Conservation (phyloP, 805 yeast species). For the Saturnispora saitoi region DNA sequence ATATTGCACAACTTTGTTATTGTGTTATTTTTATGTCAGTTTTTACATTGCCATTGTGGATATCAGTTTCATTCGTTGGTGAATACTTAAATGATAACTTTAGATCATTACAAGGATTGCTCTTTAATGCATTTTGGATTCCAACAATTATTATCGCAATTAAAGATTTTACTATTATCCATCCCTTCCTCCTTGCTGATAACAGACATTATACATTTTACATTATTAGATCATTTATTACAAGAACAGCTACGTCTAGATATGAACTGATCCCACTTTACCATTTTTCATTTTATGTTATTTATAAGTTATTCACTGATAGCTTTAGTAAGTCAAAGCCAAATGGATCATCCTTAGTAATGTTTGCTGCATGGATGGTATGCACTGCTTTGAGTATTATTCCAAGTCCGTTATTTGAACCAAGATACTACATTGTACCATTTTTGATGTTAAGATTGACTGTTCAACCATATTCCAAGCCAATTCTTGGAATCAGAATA, state of each 20-base stretch:
- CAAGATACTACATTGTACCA: constrained; percentile 85
- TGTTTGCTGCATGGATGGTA: constrained; percentile 42
- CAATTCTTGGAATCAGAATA: constrained; percentile 17
- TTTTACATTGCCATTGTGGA: constrained; percentile 74
- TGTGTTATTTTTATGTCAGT: constrained; percentile 53
- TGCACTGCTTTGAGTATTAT: constrained; percentile 56
- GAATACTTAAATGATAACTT: constrained; percentile 32
- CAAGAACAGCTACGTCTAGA: constrained; percentile 38
- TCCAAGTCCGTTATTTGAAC: constrained; percentile 91
- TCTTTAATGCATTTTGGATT: constrained; percentile 19
- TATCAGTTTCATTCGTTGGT: constrained; percentile 34
- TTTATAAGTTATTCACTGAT: constrained; percentile 16
- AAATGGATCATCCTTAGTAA: constrained; percentile 24
- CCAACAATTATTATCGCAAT: constrained; percentile 37
- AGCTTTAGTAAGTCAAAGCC: constrained; percentile 6
- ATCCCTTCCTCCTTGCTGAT: constrained; percentile 88
- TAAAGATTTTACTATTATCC: constrained; percentile 60
- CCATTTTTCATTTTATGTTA: constrained; percentile 41
- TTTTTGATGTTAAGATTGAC: constrained; percentile 65
- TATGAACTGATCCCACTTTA: constrained; percentile 56
- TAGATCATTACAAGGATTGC: constrained; percentile 16
- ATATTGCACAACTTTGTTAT: constrained; percentile 75
- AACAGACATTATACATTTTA: constrained; percentile 92
- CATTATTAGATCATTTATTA: constrained; percentile 60
- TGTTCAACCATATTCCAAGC: constrained; percentile 32